Evolutionary conservation across 805 yeast genomes (phyloP).

Genomic region (Yamadazyma insecticola): DNA sequence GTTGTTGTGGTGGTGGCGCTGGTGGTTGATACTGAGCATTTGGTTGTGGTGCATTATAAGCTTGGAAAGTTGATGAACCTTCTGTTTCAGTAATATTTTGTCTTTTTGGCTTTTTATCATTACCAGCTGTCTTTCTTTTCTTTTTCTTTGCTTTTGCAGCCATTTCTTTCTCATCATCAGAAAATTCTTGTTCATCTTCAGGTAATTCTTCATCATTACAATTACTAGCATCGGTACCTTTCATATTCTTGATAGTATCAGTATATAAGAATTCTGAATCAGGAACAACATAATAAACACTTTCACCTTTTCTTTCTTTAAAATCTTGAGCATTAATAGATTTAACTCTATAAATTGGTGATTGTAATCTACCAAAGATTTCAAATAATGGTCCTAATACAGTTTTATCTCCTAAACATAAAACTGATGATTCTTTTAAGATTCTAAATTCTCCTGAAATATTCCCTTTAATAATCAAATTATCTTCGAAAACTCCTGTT

Average conservation of each 20-base stretch:
- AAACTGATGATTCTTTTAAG: slow-evolving; percentile 71
- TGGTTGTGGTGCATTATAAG: not conserved
- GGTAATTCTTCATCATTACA: slow-evolving; percentile 93
- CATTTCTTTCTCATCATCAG: slow-evolving; percentile 89
- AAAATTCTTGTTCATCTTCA: slow-evolving; percentile 88
- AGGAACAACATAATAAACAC: slow-evolving; percentile 74
- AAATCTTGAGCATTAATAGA: slow-evolving; percentile 51
- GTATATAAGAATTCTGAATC: slow-evolving; percentile 78
- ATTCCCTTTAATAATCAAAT: slow-evolving; percentile 66
- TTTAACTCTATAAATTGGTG: slow-evolving; percentile 77
- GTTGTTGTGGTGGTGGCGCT: slow-evolving; percentile 12
- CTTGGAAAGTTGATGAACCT: no score
- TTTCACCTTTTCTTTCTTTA: slow-evolving; percentile 34
- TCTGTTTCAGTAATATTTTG: slow-evolving; percentile 3
- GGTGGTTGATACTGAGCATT: slow-evolving; percentile 1
- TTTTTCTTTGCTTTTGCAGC: slow-evolving; percentile 62
- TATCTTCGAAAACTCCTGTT: slow-evolving; percentile 63
- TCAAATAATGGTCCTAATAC: slow-evolving; percentile 78
- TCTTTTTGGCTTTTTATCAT: slow-evolving; percentile 17
- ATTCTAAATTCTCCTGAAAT: slow-evolving; percentile 82
- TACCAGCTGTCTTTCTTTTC: slow-evolving; percentile 48
- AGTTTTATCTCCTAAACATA: slow-evolving; percentile 70
- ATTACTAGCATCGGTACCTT: slow-evolving; percentile 94
- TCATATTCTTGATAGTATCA: slow-evolving; percentile 58
- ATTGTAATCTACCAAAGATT: slow-evolving; percentile 81